These are phyloP conservation scores for Hypoxylon sp. DNA, from an alignment of 2,329 filamentous ascomycete genomes.

Conservation along the genomic window DNA sequence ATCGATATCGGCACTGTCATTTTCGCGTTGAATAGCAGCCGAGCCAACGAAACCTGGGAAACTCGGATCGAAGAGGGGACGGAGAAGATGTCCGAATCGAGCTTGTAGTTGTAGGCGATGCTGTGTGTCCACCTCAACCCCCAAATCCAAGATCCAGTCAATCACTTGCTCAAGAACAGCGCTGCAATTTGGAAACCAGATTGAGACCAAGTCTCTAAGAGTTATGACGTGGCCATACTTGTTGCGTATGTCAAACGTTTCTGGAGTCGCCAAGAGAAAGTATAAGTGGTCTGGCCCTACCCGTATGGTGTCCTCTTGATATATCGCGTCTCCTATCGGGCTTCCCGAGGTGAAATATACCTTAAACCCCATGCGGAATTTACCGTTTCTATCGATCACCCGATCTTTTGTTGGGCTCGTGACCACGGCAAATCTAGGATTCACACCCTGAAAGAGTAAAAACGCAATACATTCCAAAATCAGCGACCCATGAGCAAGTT, in stretches of 20 bases:
- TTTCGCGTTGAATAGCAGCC: not conserved
- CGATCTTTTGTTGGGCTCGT: not conserved
- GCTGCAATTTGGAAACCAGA: slow-evolving; percentile 25
- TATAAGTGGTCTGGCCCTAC: too few species aligned
- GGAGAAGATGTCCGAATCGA: slow-evolving; percentile 17
- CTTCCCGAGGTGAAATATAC: not conserved
- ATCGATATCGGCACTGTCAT: too few species aligned
- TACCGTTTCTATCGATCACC: not conserved
- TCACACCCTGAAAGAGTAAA: slow-evolving; percentile 26
- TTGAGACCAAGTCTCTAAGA: slow-evolving; percentile 11
- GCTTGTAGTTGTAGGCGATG: slow-evolving; percentile 25
- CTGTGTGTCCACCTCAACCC: slow-evolving; percentile 8
- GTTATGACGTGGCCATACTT: slow-evolving; percentile 4
- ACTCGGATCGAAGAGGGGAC: slow-evolving; percentile 25
- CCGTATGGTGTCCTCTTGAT: not conserved
- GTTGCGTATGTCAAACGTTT: not conserved
- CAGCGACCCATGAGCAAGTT: not conserved
- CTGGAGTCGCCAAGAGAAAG: not conserved
- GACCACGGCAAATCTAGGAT: slow-evolving; percentile 18
- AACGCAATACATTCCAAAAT: slow-evolving; percentile 8
- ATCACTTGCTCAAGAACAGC: slow-evolving; percentile 21
- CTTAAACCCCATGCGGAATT: not conserved
- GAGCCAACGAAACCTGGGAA: slow-evolving; percentile 13
- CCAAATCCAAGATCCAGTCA: slow-evolving; percentile 29
- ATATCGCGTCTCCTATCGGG: not conserved